Percentiles rank a stretch among this genome's conserved stretches.
Conservation (phyloP, 768 basidiomycete genomes). For the Collybia mongolica region DNA sequence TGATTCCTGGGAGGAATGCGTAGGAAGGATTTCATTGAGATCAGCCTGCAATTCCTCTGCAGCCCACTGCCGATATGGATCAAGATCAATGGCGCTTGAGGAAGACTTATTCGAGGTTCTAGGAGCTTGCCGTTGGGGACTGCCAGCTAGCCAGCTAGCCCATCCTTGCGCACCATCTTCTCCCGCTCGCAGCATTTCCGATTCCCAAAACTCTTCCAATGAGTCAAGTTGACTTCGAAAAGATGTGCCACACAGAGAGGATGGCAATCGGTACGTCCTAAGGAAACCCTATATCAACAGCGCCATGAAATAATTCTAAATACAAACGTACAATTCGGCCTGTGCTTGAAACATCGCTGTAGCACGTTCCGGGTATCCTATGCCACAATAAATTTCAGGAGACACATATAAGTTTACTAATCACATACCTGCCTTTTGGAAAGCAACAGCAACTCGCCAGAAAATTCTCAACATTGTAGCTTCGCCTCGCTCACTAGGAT, state of each 20-base stretch:
- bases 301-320: neutral
- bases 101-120: conserved; percentile 8
- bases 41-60: conserved; percentile 54
- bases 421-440: conserved; percentile 63
- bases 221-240: conserved; percentile 50
- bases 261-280: conserved; percentile 62
- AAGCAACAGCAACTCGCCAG: conserved; percentile 66
- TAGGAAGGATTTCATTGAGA: conserved; percentile 39
- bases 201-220: conserved; percentile 85
- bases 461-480: conserved; percentile 57
- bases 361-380: conserved; percentile 74
- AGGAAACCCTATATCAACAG: neutral
- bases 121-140: conserved; percentile 30
- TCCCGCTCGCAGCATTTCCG: conserved; percentile 73
- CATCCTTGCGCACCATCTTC: conserved; percentile 69
- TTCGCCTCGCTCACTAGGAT: conserved; percentile 42
- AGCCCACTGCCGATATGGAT: conserved; percentile 73
- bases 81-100: conserved; percentile 30
- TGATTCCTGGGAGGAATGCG: conserved; percentile 50
- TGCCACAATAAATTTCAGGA: conserved; percentile 8
- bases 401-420: conserved; percentile 2
- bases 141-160: conserved; percentile 55
- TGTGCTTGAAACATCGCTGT: conserved; percentile 82
- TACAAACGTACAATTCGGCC: conserved; percentile 66
- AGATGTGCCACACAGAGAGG: conserved; percentile 37